A percentile compares a stretch with the other conserved stretches of the same genome.
Conservation (phyloP, 2,329 filamentous ascomycete genomes). For the Dothideomycetidae sp. region DNA sequence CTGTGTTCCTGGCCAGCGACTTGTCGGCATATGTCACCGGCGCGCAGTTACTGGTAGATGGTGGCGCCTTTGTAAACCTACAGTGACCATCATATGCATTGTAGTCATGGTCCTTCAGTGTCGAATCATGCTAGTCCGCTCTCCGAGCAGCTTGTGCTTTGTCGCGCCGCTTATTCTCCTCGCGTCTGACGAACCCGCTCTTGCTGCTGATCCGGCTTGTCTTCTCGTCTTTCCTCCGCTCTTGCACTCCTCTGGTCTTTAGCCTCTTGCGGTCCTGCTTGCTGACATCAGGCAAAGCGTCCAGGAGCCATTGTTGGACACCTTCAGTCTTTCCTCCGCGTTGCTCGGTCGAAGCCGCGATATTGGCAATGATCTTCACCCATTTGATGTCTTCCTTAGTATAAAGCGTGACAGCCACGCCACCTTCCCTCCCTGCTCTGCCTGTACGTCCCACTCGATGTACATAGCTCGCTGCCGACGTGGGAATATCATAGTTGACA, state of each 20-base stretch:
- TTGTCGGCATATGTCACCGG: conserved; percentile 72
- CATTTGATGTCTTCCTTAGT: conserved; percentile 87
- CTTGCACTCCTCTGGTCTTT: conserved; percentile 69
- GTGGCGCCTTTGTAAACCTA: conserved; percentile 78
- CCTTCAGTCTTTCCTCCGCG: conserved; percentile 33
- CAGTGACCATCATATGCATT: no score
- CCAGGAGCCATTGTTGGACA: conserved; percentile 74
- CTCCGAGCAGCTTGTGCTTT: conserved; percentile 21
- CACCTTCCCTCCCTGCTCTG: conserved; percentile 71
- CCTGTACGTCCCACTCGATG: conserved; percentile 88
- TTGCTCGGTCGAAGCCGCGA: conserved; percentile 72
- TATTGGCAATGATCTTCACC: conserved; percentile 83
- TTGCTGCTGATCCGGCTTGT: conserved; percentile 66
- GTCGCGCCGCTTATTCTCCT: conserved; percentile 48
- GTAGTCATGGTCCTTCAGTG: no score
- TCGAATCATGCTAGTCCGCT: no score
- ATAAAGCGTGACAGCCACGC: conserved; percentile 85
- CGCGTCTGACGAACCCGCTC: conserved; percentile 58
- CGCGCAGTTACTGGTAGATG: conserved; percentile 73
- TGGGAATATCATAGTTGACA: conserved; percentile 93
- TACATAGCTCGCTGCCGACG: conserved; percentile 78
- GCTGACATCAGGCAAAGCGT: conserved; percentile 67
- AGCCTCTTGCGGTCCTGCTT: conserved; percentile 76
- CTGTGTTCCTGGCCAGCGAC: conserved; percentile 70
- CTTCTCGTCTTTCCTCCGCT: conserved; percentile 38